Evolutionary conservation across 176 grass and related monocot species (phyloP).

Genomic region (Hordeum marinum): DNA sequence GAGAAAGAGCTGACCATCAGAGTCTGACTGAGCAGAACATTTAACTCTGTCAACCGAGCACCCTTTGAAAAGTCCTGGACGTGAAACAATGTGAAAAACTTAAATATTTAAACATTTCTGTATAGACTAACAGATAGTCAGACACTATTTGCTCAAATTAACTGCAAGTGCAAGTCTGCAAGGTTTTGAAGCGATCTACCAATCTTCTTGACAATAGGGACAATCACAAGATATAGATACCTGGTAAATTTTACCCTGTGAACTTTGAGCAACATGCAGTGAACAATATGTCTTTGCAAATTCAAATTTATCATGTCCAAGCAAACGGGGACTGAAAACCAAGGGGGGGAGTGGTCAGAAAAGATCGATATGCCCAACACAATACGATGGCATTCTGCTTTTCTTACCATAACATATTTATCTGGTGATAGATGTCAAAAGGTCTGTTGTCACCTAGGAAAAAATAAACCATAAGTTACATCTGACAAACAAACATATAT

Average conservation of each 20-base stretch:
- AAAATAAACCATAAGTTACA: conserved; percentile 43
- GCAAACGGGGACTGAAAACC: conserved; percentile 67
- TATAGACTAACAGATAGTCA: conserved; percentile 25
- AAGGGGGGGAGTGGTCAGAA: conserved; percentile 15
- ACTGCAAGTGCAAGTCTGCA: conserved; percentile 1
- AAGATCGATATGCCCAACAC: conserved; percentile 7
- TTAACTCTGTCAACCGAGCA: conserved; percentile 73
- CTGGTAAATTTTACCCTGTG: conserved; percentile 54
- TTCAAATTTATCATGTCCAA: conserved; percentile 78
- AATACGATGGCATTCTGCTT: conserved; percentile 20
- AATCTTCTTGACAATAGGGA: conserved; percentile 3
- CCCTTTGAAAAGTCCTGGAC: conserved; percentile 92
- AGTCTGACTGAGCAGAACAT: conserved; percentile 85
- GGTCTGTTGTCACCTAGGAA: conserved; percentile 83
- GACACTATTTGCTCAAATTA: conserved; percentile 14
- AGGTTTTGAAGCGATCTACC: neutral
- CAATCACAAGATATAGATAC: conserved; percentile 38
- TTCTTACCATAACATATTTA: conserved; percentile 95
- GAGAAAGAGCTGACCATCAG: conserved; percentile 76
- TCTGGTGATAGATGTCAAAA: conserved; percentile 98
- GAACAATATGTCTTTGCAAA: conserved; percentile 90
- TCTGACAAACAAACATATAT: neutral
- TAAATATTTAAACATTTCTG: conserved; percentile 14
- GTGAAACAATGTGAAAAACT: conserved; percentile 11
- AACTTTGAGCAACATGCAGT: conserved; percentile 33